Conservation (phyloP, 2,329 filamentous ascomycete species). For the Aquanectria penicillioides region DNA sequence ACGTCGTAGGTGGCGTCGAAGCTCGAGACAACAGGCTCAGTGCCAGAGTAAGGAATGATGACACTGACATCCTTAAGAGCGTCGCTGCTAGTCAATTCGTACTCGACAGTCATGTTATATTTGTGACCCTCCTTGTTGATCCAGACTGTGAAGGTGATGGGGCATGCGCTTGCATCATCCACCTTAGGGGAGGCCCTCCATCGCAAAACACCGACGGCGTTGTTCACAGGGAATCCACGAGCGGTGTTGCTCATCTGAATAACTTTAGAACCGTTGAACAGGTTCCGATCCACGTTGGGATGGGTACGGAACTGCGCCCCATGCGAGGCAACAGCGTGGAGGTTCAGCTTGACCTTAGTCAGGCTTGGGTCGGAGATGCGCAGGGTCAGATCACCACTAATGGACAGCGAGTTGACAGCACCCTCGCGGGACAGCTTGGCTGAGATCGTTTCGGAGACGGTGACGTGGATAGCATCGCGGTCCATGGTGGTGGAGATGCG, state of each 20-base stretch:
- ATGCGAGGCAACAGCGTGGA: slow-evolving; percentile 79
- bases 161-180: slow-evolving; percentile 82
- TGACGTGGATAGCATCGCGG: slow-evolving; percentile 87
- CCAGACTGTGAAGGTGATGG: slow-evolving; percentile 98
- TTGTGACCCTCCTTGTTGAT: slow-evolving; percentile 88
- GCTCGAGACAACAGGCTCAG: slow-evolving; percentile 88
- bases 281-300: slow-evolving; percentile 91
- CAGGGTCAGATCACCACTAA: slow-evolving; percentile 92
- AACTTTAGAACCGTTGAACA: slow-evolving; percentile 83
- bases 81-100: slow-evolving; percentile 87
- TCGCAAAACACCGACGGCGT: slow-evolving; percentile 89
- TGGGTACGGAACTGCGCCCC: slow-evolving; percentile 94
- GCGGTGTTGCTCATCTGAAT: slow-evolving; percentile 91
- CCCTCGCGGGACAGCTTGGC: slow-evolving; percentile 91
- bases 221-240: slow-evolving; percentile 94
- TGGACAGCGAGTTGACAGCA: slow-evolving; percentile 82
- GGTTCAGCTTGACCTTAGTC: slow-evolving; percentile 89
- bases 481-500: slow-evolving; percentile 76
- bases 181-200: slow-evolving; percentile 88
- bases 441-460: slow-evolving; percentile 88
- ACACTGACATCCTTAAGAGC: slow-evolving; percentile 85
- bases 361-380: slow-evolving; percentile 89
- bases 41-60: slow-evolving; percentile 84
- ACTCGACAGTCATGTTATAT: slow-evolving; percentile 93
- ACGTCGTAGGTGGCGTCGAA: slow-evolving; percentile 96